These are phyloP conservation scores for Trichosporon faecale DNA, from an alignment of 1,284 basidiomycete genomes.

Conservation along the genomic window DNA sequence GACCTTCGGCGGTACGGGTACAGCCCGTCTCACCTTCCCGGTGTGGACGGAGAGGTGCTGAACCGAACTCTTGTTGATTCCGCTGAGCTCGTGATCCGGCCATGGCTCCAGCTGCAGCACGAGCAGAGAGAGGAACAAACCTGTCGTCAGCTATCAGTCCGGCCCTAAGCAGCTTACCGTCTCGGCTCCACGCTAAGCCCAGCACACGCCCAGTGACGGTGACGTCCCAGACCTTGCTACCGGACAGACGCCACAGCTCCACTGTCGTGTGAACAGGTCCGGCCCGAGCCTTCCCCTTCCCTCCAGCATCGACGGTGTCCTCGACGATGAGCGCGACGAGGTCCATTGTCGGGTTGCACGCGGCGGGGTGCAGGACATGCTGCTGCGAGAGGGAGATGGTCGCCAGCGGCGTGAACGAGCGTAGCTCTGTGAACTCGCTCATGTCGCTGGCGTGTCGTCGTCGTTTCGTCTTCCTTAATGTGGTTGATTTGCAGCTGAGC, in stretches of 20 bases:
- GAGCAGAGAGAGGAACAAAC: slow-evolving; percentile 37
- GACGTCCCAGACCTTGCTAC: slow-evolving; percentile 45
- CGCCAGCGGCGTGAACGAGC: slow-evolving; percentile 38
- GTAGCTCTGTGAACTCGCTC: slow-evolving; percentile 13
- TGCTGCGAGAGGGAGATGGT: slow-evolving; percentile 28
- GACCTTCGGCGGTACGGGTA: slow-evolving; percentile 16
- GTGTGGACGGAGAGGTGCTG: slow-evolving; percentile 44
- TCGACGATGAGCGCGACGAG: slow-evolving; percentile 36
- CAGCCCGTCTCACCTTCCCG: slow-evolving; percentile 30
- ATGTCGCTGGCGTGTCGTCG: slow-evolving; percentile 9
- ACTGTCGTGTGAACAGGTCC: slow-evolving; percentile 20
- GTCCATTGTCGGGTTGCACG: slow-evolving; percentile 49
- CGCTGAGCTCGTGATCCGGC: neutral
- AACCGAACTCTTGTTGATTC: slow-evolving; percentile 17
- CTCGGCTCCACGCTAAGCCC: slow-evolving; percentile 44
- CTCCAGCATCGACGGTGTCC: slow-evolving; percentile 9
- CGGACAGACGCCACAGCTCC: slow-evolving; percentile 39
- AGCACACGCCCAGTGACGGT: slow-evolving; percentile 31
- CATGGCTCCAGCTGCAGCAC: slow-evolving; percentile 18
- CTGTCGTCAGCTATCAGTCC: slow-evolving; percentile 21
- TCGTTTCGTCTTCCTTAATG: neutral
- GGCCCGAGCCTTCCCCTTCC: slow-evolving; percentile 26
- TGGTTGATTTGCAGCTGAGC: neutral
- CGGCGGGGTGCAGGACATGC: slow-evolving; percentile 38
- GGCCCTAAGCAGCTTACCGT: slow-evolving; percentile 31